Conservation (phyloP, 1,284 basidiomycete genomes). For the Neotropicomus parvogracilis region DNA sequence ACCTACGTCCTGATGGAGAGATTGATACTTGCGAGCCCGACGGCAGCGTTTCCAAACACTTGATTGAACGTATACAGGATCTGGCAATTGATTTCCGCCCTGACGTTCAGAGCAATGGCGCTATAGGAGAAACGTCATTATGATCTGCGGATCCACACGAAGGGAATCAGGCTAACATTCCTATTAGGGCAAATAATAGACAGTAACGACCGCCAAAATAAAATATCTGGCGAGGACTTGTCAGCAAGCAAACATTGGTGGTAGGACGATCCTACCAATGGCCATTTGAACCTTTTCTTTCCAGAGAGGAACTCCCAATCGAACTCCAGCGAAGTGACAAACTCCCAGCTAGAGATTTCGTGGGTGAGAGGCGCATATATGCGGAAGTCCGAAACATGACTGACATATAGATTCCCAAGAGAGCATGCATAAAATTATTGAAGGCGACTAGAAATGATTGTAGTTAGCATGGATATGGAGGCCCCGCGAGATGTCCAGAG, state of each 20-base stretch:
- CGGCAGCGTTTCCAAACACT: slow-evolving; percentile 64
- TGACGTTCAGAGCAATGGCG: slow-evolving; percentile 34
- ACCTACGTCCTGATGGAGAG: slow-evolving; percentile 73
- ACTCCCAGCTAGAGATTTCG: slow-evolving; percentile 52
- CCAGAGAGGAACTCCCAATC: slow-evolving; percentile 64
- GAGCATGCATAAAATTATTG: slow-evolving; percentile 60
- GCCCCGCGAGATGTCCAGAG: background rate
- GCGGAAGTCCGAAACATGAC: slow-evolving; percentile 5
- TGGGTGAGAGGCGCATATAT: slow-evolving; percentile 7
- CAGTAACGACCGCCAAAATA: slow-evolving; percentile 74
- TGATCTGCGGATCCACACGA: background rate
- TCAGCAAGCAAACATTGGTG: background rate
- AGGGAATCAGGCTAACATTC: slow-evolving; percentile 50
- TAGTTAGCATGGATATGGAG: slow-evolving; percentile 7
- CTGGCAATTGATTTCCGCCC: slow-evolving; percentile 29
- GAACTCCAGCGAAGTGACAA: slow-evolving; percentile 60
- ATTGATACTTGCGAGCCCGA: slow-evolving; percentile 75
- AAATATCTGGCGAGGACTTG: slow-evolving; percentile 46
- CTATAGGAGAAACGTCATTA: slow-evolving; percentile 5
- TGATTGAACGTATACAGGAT: slow-evolving; percentile 71
- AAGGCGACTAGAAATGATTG: slow-evolving; percentile 46
- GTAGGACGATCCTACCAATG: slow-evolving; percentile 43
- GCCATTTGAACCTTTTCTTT: slow-evolving; percentile 60
- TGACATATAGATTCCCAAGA: slow-evolving; percentile 67
- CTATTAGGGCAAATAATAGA: slow-evolving; percentile 63